Evolutionary conservation across 2,329 filamentous ascomycete species (phyloP), one percentile per base, ranked within the genome.

Genomic region (Fusarium mundagurra): DNA sequence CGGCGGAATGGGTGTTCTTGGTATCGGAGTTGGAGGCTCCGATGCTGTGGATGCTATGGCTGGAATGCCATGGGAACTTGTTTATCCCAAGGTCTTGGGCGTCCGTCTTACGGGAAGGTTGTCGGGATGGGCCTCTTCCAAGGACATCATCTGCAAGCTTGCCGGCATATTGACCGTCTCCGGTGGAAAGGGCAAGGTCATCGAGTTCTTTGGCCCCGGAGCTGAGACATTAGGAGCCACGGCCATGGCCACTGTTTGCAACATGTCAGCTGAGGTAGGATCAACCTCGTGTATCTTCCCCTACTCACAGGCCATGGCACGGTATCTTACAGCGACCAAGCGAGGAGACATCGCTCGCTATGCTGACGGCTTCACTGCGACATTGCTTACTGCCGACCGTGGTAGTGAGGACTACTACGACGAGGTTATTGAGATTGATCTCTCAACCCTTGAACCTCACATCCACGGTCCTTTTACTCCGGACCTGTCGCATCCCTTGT

Each of bases 391-490:
- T 20, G 61, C 61, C 8, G 61, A 61, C 18, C 20, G 6, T 73
- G 81, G 80, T 8, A 80, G 79, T n/a, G 38, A 62, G 77, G 80
- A 24, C 34, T 83, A 82, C 48, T 62, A 62, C 9, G 81, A 83
- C 48, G 74, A 81, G 10, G 44, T 82, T 8, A 80, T 83, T 38
- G 80, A 83, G 33, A 82, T 83, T 27, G 74, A 83, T 33, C 76
- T 83, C 63, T 93, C 90, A 63, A 93, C 96, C 85, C 92, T 99
- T 51, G 96, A 99, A 88, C 96, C 96, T 76, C 94, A 98, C 84
- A 94, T 98, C 88, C 98, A 99, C 88, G 96, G 96, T 75, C 96
- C 96, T 74, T 98, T 98, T 90, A 99, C 96, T 27, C 96, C 96
- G 68, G 96, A 99, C 90, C 89, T 98, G 86, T 95, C 95, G 59